phyloP scores from a whole-genome alignment of 106 monocot species.

The Alisma plantagoaquatica region DNA sequence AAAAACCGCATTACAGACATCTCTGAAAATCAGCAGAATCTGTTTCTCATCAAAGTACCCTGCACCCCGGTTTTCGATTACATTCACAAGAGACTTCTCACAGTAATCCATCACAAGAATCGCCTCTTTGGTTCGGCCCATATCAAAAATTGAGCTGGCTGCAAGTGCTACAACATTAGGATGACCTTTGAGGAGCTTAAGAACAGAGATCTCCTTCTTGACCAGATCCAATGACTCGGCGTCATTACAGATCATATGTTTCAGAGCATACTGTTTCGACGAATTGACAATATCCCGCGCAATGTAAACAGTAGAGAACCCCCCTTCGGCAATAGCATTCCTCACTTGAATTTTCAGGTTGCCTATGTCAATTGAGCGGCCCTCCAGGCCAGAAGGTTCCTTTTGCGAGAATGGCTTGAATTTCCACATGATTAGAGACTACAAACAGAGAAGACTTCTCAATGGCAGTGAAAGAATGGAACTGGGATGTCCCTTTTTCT shows the following conservation, averaged over 20 bases:
- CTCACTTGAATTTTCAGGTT: conserved; percentile 57
- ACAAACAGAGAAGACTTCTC: no score
- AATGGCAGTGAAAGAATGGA: no score
- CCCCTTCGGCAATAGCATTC: conserved; percentile 83
- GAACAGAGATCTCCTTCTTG: conserved; percentile 79
- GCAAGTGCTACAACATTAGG: conserved; percentile 75
- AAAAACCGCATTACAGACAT: conserved; percentile 94
- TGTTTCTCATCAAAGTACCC: conserved; percentile 85
- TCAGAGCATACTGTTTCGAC: conserved; percentile 85
- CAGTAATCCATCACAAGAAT: conserved; percentile 89
- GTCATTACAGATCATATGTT: conserved; percentile 90
- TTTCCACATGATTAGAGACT: conserved; percentile 60
- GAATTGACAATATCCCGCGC: conserved; percentile 43
- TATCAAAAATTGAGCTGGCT: conserved; percentile 62
- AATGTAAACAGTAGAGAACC: conserved; percentile 89
- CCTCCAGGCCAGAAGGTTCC: conserved; percentile 73
- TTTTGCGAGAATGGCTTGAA: conserved; percentile 71
- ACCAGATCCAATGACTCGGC: conserved; percentile 65
- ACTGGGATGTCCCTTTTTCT: no score
- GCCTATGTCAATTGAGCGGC: conserved; percentile 63
- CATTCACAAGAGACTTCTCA: conserved; percentile 77
- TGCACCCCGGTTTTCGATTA: conserved; percentile 65
- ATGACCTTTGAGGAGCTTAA: conserved; percentile 78
- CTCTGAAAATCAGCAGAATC: conserved; percentile 71
- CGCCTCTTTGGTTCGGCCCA: conserved; percentile 75